Evolutionary conservation across 73 alveolate genomes (phyloP).

Genomic region (Paramecium caudatum): DNA sequence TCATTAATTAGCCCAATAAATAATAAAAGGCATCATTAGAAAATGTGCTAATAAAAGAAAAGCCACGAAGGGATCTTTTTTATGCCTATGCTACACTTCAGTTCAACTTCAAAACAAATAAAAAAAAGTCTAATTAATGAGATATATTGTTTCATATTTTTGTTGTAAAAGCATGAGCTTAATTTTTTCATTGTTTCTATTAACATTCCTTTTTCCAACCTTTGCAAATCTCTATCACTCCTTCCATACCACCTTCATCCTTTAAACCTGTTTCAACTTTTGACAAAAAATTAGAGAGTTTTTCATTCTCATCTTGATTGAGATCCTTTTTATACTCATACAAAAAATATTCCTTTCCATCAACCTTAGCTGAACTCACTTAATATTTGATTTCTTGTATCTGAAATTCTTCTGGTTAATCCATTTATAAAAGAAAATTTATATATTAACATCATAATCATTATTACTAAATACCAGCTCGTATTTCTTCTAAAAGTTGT

Average conservation of each 20-base stretch:
- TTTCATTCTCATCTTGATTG: constrained; percentile 13
- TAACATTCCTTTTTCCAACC: constrained; percentile 48
- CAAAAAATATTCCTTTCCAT: background rate
- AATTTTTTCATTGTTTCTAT: background rate
- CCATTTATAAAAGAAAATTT: too few relatives aligned
- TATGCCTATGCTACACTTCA: background rate
- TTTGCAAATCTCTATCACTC: constrained; percentile 28
- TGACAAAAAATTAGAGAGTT: background rate
- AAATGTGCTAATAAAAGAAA: constrained; percentile 6
- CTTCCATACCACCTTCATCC: constrained; percentile 54
- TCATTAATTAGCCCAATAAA: background rate
- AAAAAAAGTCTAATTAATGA: constrained; percentile 2
- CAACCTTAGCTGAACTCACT: background rate
- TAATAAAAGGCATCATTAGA: background rate
- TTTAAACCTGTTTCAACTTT: constrained; percentile 43
- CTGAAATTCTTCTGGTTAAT: background rate
- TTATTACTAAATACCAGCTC: too few relatives aligned
- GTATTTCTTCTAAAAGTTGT: too few relatives aligned
- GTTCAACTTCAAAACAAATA: constrained; percentile 3
- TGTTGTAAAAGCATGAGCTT: background rate
- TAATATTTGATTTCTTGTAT: background rate
- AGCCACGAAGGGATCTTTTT: background rate
- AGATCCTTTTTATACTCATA: constrained; percentile 43
- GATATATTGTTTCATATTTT: background rate
- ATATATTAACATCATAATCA: too few relatives aligned